phyloP scores from a whole-genome alignment of 1,139 yeast genomes.

The Geotrichum fermentans region DNA sequence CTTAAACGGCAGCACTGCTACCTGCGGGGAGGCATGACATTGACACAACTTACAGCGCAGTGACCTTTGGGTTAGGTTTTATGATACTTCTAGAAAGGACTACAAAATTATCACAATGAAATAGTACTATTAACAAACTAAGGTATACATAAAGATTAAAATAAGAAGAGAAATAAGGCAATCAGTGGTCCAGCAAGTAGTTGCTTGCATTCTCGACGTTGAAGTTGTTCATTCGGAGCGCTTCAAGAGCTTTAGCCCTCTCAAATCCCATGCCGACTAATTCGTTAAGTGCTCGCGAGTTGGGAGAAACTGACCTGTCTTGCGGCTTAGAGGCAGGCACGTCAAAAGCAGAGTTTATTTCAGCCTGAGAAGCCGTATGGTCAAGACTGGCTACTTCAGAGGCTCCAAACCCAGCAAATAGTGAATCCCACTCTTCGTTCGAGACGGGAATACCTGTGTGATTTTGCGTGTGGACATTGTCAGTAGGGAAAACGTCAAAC shows the following conservation, averaged over 20 bases:
- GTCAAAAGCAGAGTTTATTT: constrained; percentile 29
- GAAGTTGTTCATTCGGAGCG: constrained; percentile 66
- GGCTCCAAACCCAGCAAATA: constrained; percentile 68
- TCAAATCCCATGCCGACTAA: constrained; percentile 88
- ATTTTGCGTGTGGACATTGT: not conserved
- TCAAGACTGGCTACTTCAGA: constrained; percentile 15
- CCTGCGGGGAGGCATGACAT: too few relatives aligned
- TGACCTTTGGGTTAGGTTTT: too few relatives aligned
- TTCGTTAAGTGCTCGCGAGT: constrained; percentile 48
- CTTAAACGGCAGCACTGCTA: too few relatives aligned
- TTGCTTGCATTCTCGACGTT: constrained; percentile 82
- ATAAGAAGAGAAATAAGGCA: not conserved
- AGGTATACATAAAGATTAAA: not conserved
- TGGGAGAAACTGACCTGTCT: constrained; percentile 19
- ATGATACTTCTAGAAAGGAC: too few relatives aligned
- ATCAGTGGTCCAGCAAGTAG: constrained; percentile 63
- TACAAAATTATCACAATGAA: too few relatives aligned
- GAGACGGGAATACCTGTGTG: constrained; percentile 10
- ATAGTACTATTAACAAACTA: not conserved
- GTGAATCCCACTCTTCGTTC: constrained; percentile 88
- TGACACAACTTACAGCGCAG: too few relatives aligned
- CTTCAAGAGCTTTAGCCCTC: constrained; percentile 56
- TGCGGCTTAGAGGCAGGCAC: constrained; percentile 16
- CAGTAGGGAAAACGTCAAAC: constrained; percentile 9
- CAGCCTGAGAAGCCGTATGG: constrained; percentile 22